Conservation (phyloP, 495 filamentous ascomycete species). For the Friedmanniomyces endolithicus region DNA sequence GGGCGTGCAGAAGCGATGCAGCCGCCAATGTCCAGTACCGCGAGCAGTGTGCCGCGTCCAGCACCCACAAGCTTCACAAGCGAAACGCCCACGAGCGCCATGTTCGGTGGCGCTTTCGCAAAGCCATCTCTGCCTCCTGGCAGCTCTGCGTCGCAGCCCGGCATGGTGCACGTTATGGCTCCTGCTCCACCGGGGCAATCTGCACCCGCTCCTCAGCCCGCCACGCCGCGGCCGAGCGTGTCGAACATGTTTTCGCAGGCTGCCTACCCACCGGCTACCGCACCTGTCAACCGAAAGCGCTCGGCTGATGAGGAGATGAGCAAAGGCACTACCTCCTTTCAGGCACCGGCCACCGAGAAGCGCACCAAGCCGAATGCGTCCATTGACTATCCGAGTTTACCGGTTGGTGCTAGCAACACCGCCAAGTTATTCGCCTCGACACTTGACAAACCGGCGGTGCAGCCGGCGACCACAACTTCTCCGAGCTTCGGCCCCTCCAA, state of each 20-base stretch:
- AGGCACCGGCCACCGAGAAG: constrained; percentile 15
- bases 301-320: neutral
- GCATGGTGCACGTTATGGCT: neutral
- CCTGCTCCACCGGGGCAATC: neutral
- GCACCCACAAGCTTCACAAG: neutral
- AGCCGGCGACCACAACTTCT: neutral
- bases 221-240: neutral
- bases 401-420: constrained; percentile 15
- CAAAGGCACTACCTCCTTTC: neutral
- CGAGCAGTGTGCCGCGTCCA: neutral
- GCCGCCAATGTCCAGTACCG: neutral
- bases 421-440: constrained; percentile 17
- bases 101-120: neutral
- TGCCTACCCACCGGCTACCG: constrained; percentile 2
- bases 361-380: constrained; percentile 6
- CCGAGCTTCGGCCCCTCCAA: neutral
- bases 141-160: neutral
- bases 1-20: neutral
- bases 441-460: constrained; percentile 10
- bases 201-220: neutral
- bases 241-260: constrained; percentile 4
- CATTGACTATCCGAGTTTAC: constrained; percentile 12
- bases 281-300: constrained; percentile 13
- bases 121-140: neutral
- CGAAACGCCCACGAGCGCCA: neutral